Conservation (phyloP, 768 basidiomycete species). For the Xerocomus brunneocitrinus region DNA sequence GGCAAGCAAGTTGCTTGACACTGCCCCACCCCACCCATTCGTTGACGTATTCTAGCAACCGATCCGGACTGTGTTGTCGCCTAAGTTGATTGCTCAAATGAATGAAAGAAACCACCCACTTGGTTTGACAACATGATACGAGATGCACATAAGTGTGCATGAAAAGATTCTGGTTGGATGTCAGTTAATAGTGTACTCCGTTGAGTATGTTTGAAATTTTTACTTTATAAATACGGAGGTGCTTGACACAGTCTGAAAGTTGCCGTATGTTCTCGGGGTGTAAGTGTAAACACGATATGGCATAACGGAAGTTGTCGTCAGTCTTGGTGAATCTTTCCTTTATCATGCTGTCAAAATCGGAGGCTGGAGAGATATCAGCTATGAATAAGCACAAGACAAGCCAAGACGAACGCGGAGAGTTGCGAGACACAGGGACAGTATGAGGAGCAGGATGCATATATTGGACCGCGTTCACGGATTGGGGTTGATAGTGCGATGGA, state of each 20-base stretch:
- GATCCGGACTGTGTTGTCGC: conserved; percentile 4
- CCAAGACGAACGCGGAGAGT: conserved; percentile 10
- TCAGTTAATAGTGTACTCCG: conserved; percentile 2
- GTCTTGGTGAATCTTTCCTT: background rate
- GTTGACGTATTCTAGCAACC: conserved; percentile 4
- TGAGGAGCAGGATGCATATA: background rate
- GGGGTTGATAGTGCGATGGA: background rate
- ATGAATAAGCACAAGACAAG: background rate
- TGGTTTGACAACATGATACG: conserved; percentile 9
- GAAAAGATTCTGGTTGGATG: conserved; percentile 19
- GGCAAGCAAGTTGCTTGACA: conserved; percentile 15
- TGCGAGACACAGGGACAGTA: background rate
- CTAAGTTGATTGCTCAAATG: background rate
- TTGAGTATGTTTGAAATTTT: background rate
- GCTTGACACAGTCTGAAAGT: conserved; percentile 6
- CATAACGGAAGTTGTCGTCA: background rate
- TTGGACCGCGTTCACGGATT: background rate
- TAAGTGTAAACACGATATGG: conserved; percentile 3
- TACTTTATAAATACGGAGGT: conserved; percentile 22
- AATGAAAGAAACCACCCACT: conserved; percentile 1
- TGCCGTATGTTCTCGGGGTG: background rate
- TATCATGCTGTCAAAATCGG: conserved; percentile 3
- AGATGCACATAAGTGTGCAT: conserved; percentile 23
- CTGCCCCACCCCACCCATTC: conserved; percentile 15
- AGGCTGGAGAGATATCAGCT: conserved; percentile 1